Percentiles rank a stretch among this genome's conserved stretches.
phyloP scores from a whole-genome alignment of 2,329 filamentous ascomycete genomes.

The Corynespora cassiicola region DNA sequence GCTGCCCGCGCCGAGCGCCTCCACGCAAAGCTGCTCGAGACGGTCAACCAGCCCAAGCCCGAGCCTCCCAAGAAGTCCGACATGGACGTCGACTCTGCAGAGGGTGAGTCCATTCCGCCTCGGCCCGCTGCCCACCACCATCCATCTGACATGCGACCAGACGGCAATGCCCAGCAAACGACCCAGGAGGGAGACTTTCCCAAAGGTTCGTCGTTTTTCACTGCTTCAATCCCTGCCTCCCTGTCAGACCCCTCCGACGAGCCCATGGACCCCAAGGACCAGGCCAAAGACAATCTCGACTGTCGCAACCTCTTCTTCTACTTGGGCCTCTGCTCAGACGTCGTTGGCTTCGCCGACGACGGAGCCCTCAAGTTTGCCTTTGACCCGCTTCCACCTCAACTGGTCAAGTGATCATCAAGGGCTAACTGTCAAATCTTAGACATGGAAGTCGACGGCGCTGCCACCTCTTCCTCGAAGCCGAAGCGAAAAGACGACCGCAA shows the following conservation, averaged over 20 bases:
- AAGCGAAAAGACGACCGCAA: slow-evolving; percentile 35
- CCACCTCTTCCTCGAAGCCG: slow-evolving; percentile 29
- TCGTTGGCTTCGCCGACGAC: slow-evolving; percentile 44
- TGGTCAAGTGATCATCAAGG: slow-evolving; percentile 37
- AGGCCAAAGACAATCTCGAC: slow-evolving; percentile 22
- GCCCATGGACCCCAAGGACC: slow-evolving; percentile 8
- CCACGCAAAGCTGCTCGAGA: slow-evolving; percentile 82
- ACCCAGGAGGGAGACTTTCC: slow-evolving; percentile 32
- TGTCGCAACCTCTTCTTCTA: slow-evolving; percentile 44
- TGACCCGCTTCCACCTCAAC: slow-evolving; percentile 41
- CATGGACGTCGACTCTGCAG: slow-evolving; percentile 55
- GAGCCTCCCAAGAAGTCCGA: slow-evolving; percentile 45
- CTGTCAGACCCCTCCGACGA: slow-evolving; percentile 28
- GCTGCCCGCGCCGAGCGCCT: slow-evolving; percentile 80
- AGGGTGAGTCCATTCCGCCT: slow-evolving; percentile 28
- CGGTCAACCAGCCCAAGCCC: slow-evolving; percentile 78
- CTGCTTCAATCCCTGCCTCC: slow-evolving; percentile 33
- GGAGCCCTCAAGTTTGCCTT: slow-evolving; percentile 46
- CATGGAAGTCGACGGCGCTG: slow-evolving; percentile 47
- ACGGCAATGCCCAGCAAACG: slow-evolving; percentile 20
- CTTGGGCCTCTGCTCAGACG: slow-evolving; percentile 47
- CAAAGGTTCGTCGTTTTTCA: slow-evolving; percentile 41
- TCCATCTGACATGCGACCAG: not conserved
- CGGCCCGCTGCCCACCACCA: slow-evolving; percentile 5
- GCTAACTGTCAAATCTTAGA: slow-evolving; percentile 42